Evolutionary conservation across 176 grass and related monocot genomes (phyloP), one percentile per base, ranked within the genome.

Genomic region (Dactylis glomerata): DNA sequence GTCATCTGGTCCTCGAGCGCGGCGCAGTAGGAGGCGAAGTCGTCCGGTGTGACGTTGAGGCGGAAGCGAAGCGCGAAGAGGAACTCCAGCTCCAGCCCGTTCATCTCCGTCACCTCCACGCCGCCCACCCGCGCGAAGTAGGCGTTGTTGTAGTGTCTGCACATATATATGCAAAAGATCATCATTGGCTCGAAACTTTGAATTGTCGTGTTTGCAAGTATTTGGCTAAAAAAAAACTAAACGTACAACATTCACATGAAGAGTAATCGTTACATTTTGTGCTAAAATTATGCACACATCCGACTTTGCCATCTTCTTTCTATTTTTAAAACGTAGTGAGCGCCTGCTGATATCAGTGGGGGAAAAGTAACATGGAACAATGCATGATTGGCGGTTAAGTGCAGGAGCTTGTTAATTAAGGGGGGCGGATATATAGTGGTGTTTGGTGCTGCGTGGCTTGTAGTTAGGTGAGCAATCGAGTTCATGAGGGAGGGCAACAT

Each of bases 121-220:
- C 90, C 90, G 0, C 93, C 90, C 55, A 92, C 88, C n/a, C 88
- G 84, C 59, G 90, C 83, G 50, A 90, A 92, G 83, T 95, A 92
- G n/a, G 93, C 88, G 82, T 92, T 95, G 83, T 86, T 92, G 93
- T 87, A 76, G 83, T 92, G 86, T 77, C 93, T 92, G 73, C 51
- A 81, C 1, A 38, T 37, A 20, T 0, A 14, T 37, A 20, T 0
- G 5, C 6, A 15, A 6, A 30, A 3, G 5, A 32, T 32, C 28
- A 19, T 3, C 28, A 19, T 64, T 33, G 33, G 61, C 8, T 64
- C 6, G 13, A 36, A 36, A 2, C 34, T 36, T 3, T 5, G 5
- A 36, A 36, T n/a, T 32, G 4, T 28, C 56, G 10, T 14, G 6
- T 28, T 23, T 23, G 52, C 0, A 23, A 55, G 52, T 22, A 55